Conservation (phyloP, 2,329 filamentous ascomycete genomes). For the Aspergillus unguis region DNA sequence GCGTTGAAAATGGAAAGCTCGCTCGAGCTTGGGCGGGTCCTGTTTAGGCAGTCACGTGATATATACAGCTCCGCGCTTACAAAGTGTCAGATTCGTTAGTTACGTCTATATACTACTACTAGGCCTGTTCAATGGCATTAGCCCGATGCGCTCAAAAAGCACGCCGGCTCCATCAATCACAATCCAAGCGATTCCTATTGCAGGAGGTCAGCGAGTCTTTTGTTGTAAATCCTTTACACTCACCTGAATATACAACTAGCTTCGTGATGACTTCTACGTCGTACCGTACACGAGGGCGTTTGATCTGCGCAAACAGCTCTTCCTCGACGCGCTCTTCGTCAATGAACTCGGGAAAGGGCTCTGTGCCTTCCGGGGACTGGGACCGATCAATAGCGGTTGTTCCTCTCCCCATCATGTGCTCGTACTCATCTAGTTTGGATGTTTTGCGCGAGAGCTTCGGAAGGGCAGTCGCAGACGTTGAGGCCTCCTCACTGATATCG, state of each 20-base stretch:
- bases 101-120: no score
- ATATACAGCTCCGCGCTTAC: no score
- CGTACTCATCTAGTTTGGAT: slow-evolving; percentile 60
- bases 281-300: slow-evolving; percentile 85
- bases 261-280: slow-evolving; percentile 99
- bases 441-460: slow-evolving; percentile 44
- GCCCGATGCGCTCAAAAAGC: slow-evolving; percentile 58
- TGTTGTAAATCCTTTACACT: slow-evolving; percentile 25
- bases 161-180: slow-evolving; percentile 72
- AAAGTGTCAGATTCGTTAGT: no score
- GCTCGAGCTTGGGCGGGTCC: no score
- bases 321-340: slow-evolving; percentile 56
- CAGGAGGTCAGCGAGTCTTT: no score
- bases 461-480: slow-evolving; percentile 29
- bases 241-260: slow-evolving; percentile 88
- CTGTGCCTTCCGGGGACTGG: slow-evolving; percentile 21
- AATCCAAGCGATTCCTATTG: slow-evolving; percentile 73
- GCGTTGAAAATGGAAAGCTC: no score
- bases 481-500: slow-evolving; percentile 24
- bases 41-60: no score
- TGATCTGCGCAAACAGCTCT: slow-evolving; percentile 79
- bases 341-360: slow-evolving; percentile 29
- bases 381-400: slow-evolving; percentile 34
- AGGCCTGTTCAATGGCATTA: slow-evolving; percentile 9
- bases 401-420: slow-evolving; percentile 71